These are phyloP conservation scores for Aspergillus glaucus DNA, from an alignment of 2,329 filamentous ascomycete genomes.

Conservation along the genomic window DNA sequence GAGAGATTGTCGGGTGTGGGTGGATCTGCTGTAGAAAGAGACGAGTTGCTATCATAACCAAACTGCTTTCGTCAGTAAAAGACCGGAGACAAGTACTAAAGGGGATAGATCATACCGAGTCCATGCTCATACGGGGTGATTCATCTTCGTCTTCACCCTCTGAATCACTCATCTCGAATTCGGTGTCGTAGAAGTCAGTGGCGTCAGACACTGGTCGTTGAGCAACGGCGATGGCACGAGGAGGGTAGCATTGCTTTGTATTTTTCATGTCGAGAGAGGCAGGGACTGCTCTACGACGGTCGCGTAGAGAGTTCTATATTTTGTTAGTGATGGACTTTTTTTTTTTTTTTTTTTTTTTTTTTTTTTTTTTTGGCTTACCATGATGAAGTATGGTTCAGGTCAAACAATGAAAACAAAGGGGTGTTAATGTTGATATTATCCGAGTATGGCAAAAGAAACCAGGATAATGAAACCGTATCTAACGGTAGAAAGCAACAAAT, in stretches of 20 bases:
- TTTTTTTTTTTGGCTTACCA: not conserved
- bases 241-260: slow-evolving; percentile 9
- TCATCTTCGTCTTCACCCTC: slow-evolving; percentile 8
- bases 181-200: slow-evolving; percentile 31
- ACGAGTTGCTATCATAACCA: slow-evolving; percentile 65
- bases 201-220: slow-evolving; percentile 27
- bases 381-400: slow-evolving; percentile 1
- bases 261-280: slow-evolving; percentile 10
- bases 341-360: too few relatives aligned
- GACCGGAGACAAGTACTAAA: not conserved
- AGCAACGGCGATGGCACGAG: slow-evolving; percentile 5
- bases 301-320: slow-evolving; percentile 9
- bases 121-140: slow-evolving; percentile 52
- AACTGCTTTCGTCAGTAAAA: slow-evolving; percentile 11
- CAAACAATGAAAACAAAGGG: too few relatives aligned
- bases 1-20: slow-evolving; percentile 66
- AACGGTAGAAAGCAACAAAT: not conserved
- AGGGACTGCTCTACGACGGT: slow-evolving; percentile 13
- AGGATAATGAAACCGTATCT: not conserved
- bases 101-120: slow-evolving; percentile 15
- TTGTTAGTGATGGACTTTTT: not conserved
- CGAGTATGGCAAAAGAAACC: not conserved
- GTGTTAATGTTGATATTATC: too few relatives aligned
- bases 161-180: slow-evolving; percentile 41
- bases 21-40: slow-evolving; percentile 76